These are phyloP conservation scores for Phytopythium cucurbitacearum DNA, from an alignment of 352 stramenopile species.

Conservation along the genomic window DNA sequence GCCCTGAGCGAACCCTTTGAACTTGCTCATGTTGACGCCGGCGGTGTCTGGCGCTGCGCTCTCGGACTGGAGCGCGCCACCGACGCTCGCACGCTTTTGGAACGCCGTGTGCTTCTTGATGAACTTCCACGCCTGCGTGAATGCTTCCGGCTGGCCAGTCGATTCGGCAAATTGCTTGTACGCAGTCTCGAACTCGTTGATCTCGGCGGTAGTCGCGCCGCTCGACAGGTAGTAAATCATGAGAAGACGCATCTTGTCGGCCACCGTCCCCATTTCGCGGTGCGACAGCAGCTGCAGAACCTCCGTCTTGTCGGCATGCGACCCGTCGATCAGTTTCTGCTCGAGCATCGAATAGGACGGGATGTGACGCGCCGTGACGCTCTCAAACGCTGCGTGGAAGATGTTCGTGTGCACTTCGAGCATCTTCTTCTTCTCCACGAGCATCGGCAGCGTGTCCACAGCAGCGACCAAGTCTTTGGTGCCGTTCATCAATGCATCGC, in stretches of 20 bases:
- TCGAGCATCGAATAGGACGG: constrained; percentile 83
- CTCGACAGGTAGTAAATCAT: constrained; percentile 88
- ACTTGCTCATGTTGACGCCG: constrained; percentile 74
- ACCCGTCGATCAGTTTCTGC: constrained; percentile 84
- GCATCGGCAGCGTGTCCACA: constrained; percentile 76
- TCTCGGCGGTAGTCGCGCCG: constrained; percentile 59
- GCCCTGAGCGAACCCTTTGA: constrained; percentile 79
- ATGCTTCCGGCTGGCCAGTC: constrained; percentile 31
- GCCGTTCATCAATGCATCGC: constrained; percentile 59
- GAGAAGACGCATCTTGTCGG: constrained; percentile 80
- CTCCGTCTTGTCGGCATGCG: constrained; percentile 61
- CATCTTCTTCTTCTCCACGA: constrained; percentile 89
- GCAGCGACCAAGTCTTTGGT: constrained; percentile 81
- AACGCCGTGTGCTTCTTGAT: constrained; percentile 82
- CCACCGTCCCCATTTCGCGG: constrained; percentile 58
- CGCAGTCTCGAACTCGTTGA: constrained; percentile 67
- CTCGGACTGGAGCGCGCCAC: constrained; percentile 33
- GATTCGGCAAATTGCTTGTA: constrained; percentile 52
- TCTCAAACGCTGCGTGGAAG: constrained; percentile 80
- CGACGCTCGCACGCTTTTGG: constrained; percentile 72
- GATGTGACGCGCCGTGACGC: constrained; percentile 74
- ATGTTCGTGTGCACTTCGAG: constrained; percentile 88
- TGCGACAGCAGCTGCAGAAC: constrained; percentile 63
- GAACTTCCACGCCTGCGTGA: constrained; percentile 66
- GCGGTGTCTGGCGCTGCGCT: constrained; percentile 12